phyloP scores from a whole-genome alignment of 371 early-diverging fungal genomes.

The Circinella umbellata region DNA sequence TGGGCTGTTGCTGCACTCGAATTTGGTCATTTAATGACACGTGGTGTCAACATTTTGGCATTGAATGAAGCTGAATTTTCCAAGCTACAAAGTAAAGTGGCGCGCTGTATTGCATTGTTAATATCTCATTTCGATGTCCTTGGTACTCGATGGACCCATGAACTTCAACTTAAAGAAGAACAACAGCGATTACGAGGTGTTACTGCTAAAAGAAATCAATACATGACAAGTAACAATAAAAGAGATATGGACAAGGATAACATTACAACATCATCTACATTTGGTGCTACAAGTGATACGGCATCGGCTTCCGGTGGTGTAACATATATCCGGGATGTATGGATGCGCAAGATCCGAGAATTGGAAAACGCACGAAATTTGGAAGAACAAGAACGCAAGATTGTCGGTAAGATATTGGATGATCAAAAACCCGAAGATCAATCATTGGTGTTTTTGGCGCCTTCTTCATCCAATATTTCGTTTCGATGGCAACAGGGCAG shows the following conservation, averaged over 20 bases:
- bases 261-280: slow-evolving; percentile 49
- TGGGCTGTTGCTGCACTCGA: slow-evolving; percentile 90
- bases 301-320: slow-evolving; percentile 32
- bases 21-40: slow-evolving; percentile 80
- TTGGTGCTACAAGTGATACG: slow-evolving; percentile 46
- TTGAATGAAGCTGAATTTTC: slow-evolving; percentile 74
- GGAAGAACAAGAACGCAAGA: slow-evolving; percentile 59
- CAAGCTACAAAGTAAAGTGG: slow-evolving; percentile 71
- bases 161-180: slow-evolving; percentile 52
- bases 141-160: slow-evolving; percentile 64
- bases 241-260: slow-evolving; percentile 35
- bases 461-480: slow-evolving; percentile 75
- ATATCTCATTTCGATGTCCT: slow-evolving; percentile 84
- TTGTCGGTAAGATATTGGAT: slow-evolving; percentile 82
- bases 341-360: slow-evolving; percentile 59
- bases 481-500: slow-evolving; percentile 89
- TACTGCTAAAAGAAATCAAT: slow-evolving; percentile 44
- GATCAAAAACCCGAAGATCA: slow-evolving; percentile 80
- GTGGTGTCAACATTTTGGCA: slow-evolving; percentile 74
- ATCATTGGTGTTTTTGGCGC: slow-evolving; percentile 76
- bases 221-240: slow-evolving; percentile 32
- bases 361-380: slow-evolving; percentile 56
- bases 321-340: slow-evolving; percentile 57
- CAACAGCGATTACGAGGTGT: slow-evolving; percentile 43
- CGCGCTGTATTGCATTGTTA: slow-evolving; percentile 80